Conservation (phyloP, 1,284 basidiomycete species). For the Phylloporus gajari region DNA sequence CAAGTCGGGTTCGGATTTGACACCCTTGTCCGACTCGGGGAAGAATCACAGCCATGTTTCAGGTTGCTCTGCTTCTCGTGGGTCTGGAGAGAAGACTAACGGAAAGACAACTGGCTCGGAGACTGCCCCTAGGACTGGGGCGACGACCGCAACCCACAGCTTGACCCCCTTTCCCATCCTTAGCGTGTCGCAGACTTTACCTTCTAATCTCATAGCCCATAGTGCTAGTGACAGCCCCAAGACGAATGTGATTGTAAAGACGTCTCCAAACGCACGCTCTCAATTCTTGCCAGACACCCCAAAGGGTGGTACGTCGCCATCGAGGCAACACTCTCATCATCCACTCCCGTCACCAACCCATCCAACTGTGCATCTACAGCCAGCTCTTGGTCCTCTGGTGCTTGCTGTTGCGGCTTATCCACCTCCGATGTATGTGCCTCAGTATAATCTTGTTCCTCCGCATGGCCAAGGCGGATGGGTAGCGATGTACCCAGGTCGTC, state of each 20-base stretch:
- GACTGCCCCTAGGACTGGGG: conserved; percentile 5
- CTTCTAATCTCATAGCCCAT: conserved; percentile 2
- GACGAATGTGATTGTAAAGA: conserved; percentile 11
- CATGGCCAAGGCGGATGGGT: conserved; percentile 37
- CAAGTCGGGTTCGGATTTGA: conserved; percentile 10
- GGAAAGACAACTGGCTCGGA: conserved; percentile 1
- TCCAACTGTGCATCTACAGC: conserved; percentile 14
- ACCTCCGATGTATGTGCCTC: conserved; percentile 37
- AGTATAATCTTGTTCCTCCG: conserved; percentile 29
- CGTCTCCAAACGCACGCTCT: conserved; percentile 18
- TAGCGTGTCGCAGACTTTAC: conserved; percentile 18
- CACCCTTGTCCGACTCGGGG: conserved; percentile 11
- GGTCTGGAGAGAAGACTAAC: conserved; percentile 7
- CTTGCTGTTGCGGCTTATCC: conserved; percentile 32
- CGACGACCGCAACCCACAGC: neutral
- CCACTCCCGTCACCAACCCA: conserved; percentile 29
- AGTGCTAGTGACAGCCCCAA: conserved; percentile 13
- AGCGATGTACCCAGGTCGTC: conserved; percentile 33
- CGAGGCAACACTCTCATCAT: conserved; percentile 7
- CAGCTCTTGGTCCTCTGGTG: conserved; percentile 21
- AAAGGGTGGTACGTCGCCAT: conserved; percentile 14
- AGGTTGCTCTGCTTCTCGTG: neutral
- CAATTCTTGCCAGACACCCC: conserved; percentile 9
- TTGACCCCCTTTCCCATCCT: conserved; percentile 41
- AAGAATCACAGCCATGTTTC: conserved; percentile 6